Conservation (phyloP, 2,329 filamentous ascomycete species). For the Bimuria novae-zelandiae region DNA sequence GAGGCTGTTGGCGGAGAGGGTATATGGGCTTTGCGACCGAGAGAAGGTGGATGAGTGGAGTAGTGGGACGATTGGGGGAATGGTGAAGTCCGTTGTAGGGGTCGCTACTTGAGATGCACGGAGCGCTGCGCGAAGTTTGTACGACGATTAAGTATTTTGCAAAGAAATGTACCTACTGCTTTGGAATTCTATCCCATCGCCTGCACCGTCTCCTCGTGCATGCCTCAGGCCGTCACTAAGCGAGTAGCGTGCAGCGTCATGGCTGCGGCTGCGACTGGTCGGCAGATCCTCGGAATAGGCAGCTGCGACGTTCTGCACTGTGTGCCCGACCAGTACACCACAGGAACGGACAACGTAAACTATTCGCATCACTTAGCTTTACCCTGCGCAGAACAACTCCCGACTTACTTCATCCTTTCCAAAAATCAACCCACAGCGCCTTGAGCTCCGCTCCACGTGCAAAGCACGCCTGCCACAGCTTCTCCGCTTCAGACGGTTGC, state of each 20-base stretch:
- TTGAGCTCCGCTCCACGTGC: not conserved
- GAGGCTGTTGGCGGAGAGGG: conserved; percentile 59
- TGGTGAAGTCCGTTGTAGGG: conserved; percentile 16
- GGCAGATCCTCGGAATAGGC: conserved; percentile 1
- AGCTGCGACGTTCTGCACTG: conserved; percentile 5
- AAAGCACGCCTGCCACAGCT: conserved; percentile 14
- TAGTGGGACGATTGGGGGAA: conserved; percentile 38
- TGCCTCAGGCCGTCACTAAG: not conserved
- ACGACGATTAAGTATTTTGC: too few species aligned
- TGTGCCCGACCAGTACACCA: not conserved
- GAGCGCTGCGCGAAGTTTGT: too few species aligned
- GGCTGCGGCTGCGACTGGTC: not conserved
- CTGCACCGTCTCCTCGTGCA: conserved; percentile 1
- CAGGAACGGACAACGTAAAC: not conserved
- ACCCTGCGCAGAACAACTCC: not conserved
- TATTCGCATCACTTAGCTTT: conserved; percentile 1
- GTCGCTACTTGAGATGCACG: not conserved
- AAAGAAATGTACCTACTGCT: too few species aligned
- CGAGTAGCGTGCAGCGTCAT: conserved; percentile 4
- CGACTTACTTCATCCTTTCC: not conserved
- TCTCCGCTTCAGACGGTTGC: conserved; percentile 15
- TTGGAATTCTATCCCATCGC: too few species aligned
- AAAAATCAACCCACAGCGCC: not conserved
- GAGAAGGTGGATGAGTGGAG: conserved; percentile 72
- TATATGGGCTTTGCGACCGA: conserved; percentile 69